A percentile compares a stretch with the other conserved stretches of the same genome.
phyloP scores from a whole-genome alignment of 768 basidiomycete genomes.

The Lentinula lateritia region DNA sequence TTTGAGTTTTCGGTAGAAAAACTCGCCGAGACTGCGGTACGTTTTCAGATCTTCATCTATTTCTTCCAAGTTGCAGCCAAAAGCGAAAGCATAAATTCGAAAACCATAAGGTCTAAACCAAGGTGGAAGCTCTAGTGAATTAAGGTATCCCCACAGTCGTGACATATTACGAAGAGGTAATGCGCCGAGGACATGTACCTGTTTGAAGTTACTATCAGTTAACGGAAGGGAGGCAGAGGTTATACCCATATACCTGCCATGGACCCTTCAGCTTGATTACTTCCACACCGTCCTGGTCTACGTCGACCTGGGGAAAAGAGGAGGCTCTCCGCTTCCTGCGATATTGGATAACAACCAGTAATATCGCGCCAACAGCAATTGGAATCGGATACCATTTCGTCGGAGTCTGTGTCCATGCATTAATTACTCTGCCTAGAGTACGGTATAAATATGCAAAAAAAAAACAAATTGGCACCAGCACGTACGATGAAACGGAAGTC shows the following conservation, averaged over 20 bases:
- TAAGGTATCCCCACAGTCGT: conserved; percentile 95
- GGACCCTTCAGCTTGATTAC: conserved; percentile 80
- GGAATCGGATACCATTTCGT: conserved; percentile 96
- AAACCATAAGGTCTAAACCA: conserved; percentile 94
- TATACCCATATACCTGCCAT: conserved; percentile 67
- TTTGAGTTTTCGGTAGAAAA: conserved; percentile 90
- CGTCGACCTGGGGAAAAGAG: conserved; percentile 57
- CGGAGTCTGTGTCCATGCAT: conserved; percentile 82
- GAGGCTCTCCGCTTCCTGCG: conserved; percentile 45
- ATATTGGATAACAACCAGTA: conserved; percentile 76
- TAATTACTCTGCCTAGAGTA: conserved; percentile 48
- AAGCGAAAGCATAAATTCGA: conserved; percentile 78
- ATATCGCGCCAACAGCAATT: conserved; percentile 82
- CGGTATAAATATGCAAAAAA: neutral
- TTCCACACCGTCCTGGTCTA: conserved; percentile 82
- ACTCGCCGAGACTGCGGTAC: conserved; percentile 87
- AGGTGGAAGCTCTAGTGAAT: conserved; percentile 86
- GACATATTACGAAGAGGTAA: conserved; percentile 92
- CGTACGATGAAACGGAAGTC: conserved; percentile 50
- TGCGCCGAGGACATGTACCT: conserved; percentile 97
- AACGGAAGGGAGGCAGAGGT: neutral
- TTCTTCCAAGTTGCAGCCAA: conserved; percentile 93
- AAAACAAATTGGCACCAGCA: conserved; percentile 6
- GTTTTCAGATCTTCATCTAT: conserved; percentile 73
- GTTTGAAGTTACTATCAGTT: neutral